Evolutionary conservation across 2,329 filamentous ascomycete genomes (phyloP), one percentile per base, ranked within the genome.

Genomic region (Fusarium azukiicola): DNA sequence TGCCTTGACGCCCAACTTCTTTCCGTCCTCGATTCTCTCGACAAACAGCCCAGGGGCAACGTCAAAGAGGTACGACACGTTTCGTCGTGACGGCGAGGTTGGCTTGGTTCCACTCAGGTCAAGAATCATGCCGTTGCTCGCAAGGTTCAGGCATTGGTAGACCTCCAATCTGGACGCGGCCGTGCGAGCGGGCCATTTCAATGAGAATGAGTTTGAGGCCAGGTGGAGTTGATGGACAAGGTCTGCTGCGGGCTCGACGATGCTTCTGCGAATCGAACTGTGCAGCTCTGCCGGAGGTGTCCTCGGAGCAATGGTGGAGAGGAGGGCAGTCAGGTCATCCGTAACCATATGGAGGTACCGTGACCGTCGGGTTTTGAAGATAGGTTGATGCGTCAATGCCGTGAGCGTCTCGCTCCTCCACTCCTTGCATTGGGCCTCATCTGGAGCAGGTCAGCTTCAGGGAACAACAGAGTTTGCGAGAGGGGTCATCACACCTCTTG

Each of bases 341-440:
- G 84, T 78, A 38, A 87, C 74, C 16, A 84, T 69, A 38, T 78
- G 75, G 17, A 87, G 70, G 73, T 86, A 84, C 44, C 81, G 75
- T 50, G 81, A 68, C 19, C 84, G 78, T 49, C 84, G 79, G 13
- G 79, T 63, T 72, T 84, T 85, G 81, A 87, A 87, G 9, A 74
- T 38, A 36, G 83, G 70, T 64, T 87, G 86, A 58, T 79, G 83
- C 36, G 84, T 84, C 70, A 87, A 67, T 13, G 86, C 85, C 32
- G 80, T 83, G 56, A 87, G 83, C 11, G 86, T 87, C 69, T 87
- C 86, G 75, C 84, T 84, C 66, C 86, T 84, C 86, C 86, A 87
- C 79, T 86, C 83, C 61, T 86, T 84, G 66, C 85, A 87, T 32
- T 85, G 85, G 42, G 81, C 84, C 54, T 80, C 69, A 68, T 87